Percentiles rank a stretch among this genome's conserved stretches.
phyloP scores from a whole-genome alignment of 768 basidiomycete genomes.

The Lentinula detonsa region DNA sequence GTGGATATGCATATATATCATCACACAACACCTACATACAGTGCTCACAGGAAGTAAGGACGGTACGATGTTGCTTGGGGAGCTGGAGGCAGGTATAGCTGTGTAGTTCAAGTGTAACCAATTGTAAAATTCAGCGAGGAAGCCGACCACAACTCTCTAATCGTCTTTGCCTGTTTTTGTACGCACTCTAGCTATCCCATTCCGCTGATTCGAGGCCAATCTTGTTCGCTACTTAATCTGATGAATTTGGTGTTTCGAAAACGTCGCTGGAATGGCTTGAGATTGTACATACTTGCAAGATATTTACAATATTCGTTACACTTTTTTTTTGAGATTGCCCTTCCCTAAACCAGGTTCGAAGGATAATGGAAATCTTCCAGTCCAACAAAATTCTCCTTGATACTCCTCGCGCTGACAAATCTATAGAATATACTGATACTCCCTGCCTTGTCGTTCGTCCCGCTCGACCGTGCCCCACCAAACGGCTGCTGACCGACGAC shows the following conservation, averaged over 20 bases:
- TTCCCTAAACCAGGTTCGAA: constrained; percentile 64
- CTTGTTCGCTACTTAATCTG: too few species aligned
- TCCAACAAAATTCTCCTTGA: constrained; percentile 95
- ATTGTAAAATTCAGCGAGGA: too few species aligned
- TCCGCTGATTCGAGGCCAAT: too few species aligned
- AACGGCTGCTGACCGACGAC: constrained; percentile 98
- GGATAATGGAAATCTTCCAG: constrained; percentile 81
- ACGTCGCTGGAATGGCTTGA: too few species aligned
- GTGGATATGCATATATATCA: constrained; percentile 19
- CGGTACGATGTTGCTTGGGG: constrained; percentile 85
- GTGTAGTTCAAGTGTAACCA: constrained; percentile 23
- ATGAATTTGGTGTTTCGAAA: too few species aligned
- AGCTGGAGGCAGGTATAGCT: constrained; percentile 65
- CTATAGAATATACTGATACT: constrained; percentile 68
- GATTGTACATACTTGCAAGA: too few species aligned
- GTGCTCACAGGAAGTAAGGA: constrained; percentile 94
- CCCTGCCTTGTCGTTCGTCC: constrained; percentile 98
- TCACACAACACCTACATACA: too few species aligned
- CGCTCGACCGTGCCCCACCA: constrained; percentile 87
- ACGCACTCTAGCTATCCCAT: too few species aligned
- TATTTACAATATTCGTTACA: too few species aligned
- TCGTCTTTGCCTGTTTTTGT: too few species aligned
- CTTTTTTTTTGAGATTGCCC: too few species aligned
- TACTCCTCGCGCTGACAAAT: constrained; percentile 83
- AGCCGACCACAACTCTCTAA: too few species aligned